Evolutionary conservation across 2,329 filamentous ascomycete genomes (phyloP), one percentile per base, ranked within the genome.

Genomic region (Graphilbum fragrans): DNA sequence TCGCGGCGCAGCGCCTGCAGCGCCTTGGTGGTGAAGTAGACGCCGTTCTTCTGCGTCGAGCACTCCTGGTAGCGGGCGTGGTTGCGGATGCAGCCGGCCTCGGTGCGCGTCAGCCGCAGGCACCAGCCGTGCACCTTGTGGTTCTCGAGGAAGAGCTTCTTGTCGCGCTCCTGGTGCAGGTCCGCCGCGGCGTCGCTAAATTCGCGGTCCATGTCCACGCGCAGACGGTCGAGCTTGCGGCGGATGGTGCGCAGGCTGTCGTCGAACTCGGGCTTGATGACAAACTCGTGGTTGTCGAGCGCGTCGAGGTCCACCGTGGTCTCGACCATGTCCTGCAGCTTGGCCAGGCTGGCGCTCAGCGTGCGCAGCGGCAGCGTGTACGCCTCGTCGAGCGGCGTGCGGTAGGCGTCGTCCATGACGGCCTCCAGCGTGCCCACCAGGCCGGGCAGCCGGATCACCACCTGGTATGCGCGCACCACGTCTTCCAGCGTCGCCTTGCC

Each of bases 201-300:
- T 58, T 96, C 90, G 25, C 70, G 70, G 39, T 88, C 75, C 76
- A 98, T 95, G 41, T 88, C 82, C 35, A 77, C 68, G 48, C 81
- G 80, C 22, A 94, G 66, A 55, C 81, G 86, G 55, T 96, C 90
- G 2, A 98, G 76, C 57, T 90, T 92, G 63, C 85, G 88, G 40
- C 86, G 79, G 51, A 98, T 93, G n/a, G 85, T 77, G 17, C 82
- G 78, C 31, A 98, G 68, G 41, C 80, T 75, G 44, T 95, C 87
- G 54, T 98, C 92, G 49, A 95, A 98, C 55, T 98, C 92, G 1
- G 93, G 85, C 62, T 96, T 98, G 72, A 98, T 98, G 53, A 95
- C 90, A 63, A 93, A 98, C 57, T 98, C 92, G 55, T 98, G 92
- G 50, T 92, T 87, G 54, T 98, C 90, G 11, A 98, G 74, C 3